Base-by-base conservation (phyloP, 1,284 basidiomycete species). In the Boletellus dicymbophilus region DNA sequence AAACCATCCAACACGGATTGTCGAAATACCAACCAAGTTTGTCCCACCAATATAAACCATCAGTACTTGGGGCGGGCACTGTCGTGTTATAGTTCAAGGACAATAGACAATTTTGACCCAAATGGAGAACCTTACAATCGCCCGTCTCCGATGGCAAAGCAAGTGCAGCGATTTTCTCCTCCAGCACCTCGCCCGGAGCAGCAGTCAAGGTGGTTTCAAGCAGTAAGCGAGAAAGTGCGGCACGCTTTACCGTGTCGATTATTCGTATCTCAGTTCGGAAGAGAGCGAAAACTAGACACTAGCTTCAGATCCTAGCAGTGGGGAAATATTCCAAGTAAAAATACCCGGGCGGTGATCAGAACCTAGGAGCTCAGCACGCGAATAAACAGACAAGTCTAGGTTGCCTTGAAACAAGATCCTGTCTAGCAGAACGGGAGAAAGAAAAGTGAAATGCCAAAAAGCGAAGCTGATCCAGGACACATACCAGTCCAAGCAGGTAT, bases 401-500 rank as follows among this genome's bases (percentile, higher is more conserved):
- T 76, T 73, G 10, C 94, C 94, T 54, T 83, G 84, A 74, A 88
- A 97, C 44, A 99, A 68, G 15, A 99, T 84, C n/a, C 95, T 89
- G 72, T 98, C 95, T 93, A 59, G n/a, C 37, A 42, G 55, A 12
- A 7, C 37, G 25, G 37, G 26, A 62, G 25, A 43, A 31, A 33
- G 0, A 4, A 23, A 22, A 26, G n/a, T n/a, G n/a, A n/a, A n/a
- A n/a, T n/a, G n/a, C n/a, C n/a, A 27, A 20, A 34, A 26, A 26
- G 25, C 43, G 33, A 25, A 30, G 31, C 15, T 33, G 23, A 15
- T 25, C 12, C 23, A 34, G 27, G 22, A n/a, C 28, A 36, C 78
- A 49, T 52, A 93, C 92, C 93, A 61, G 95, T 99, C 95, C 96
- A 99, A 9, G 96, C 93, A 2, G 97, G 97, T 64, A 98, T 90